Evolutionary conservation across 495 filamentous ascomycete species (phyloP), one percentile per base, ranked within the genome.

Genomic region (Daldinia vernicosa): DNA sequence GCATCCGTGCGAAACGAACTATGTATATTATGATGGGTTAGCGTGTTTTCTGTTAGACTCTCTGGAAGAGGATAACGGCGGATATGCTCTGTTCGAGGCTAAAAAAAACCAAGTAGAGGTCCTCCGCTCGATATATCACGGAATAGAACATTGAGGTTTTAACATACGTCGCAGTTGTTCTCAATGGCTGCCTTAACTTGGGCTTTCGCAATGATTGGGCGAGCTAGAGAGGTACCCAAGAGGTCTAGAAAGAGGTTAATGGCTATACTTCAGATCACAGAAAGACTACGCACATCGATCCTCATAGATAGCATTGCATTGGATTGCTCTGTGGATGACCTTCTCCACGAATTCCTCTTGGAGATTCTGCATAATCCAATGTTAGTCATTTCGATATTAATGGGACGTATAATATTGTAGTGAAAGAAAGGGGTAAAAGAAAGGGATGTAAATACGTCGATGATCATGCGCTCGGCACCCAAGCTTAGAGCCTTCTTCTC

Each of bases 311-410:
- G 90, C 92, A 75, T 93, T 95, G 87, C 91, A 94, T 77, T 91
- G 90, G 72, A 97, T 88, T 62, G 95, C 95, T 56, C 88, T 91
- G 88, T 91, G 95, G 82, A 93, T 93, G 14, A 97, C 85, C 83
- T 97, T 86, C 74, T 94, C 90, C 71, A 96, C 88, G 72, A 97
- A 94, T 79, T 94, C 90, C 70, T 81, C 82, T 74, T 89, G 87
- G 65, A 97, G 84, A 78, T 93, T 88, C 71, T 84, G 80, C 72
- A 92, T 84, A 30, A 8, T 27, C 0, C 4, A 24, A 17, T 17
- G 26, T 53, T 30, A 53, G 51, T 53, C 1, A 47, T 24, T 47
- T 24, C 8, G 12, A 35, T 14, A 11, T 35, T 4, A 35, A 14
- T 5, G 33, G 33, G 32, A 11, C 17, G 15, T 47, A 47, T 12